Evolutionary conservation across 164 flowering plant genomes (phyloP).

Genomic region (Amborella trichopoda): DNA sequence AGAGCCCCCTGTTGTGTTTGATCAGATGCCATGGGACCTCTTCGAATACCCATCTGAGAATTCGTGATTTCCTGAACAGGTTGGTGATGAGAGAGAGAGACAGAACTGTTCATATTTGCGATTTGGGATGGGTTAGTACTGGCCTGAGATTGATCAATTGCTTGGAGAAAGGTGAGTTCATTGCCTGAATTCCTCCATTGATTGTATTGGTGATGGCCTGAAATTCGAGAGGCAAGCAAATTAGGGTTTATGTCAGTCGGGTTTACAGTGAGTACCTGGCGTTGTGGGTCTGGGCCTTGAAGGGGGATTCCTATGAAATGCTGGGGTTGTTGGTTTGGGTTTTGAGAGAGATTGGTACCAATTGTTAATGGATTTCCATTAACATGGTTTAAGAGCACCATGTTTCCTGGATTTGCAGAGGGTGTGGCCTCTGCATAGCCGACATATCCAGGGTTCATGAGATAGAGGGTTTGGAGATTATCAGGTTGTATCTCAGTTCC

Average conservation of each 20-base stretch:
- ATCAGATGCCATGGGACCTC: no score
- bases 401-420: constrained; percentile 26
- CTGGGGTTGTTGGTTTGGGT: constrained; percentile 20
- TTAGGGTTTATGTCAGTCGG: background rate
- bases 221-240: background rate
- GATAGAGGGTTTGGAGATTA: constrained; percentile 71
- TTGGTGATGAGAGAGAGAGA: no score
- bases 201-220: no score
- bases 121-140: no score
- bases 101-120: no score
- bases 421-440: constrained; percentile 45
- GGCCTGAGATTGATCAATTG: background rate
- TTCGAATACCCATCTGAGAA: no score
- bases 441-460: constrained; percentile 81
- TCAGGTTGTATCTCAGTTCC: no score
- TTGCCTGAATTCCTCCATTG: background rate
- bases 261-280: background rate
- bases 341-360: no score
- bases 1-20: no score
- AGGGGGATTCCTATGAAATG: constrained; percentile 60
- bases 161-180: background rate
- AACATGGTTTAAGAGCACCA: constrained; percentile 40
- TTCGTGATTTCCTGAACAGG: no score
- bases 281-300: background rate
- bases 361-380: constrained; percentile 13